Conservation (phyloP, 2,329 filamentous ascomycete species). For the Aureobasidium sp. region DNA sequence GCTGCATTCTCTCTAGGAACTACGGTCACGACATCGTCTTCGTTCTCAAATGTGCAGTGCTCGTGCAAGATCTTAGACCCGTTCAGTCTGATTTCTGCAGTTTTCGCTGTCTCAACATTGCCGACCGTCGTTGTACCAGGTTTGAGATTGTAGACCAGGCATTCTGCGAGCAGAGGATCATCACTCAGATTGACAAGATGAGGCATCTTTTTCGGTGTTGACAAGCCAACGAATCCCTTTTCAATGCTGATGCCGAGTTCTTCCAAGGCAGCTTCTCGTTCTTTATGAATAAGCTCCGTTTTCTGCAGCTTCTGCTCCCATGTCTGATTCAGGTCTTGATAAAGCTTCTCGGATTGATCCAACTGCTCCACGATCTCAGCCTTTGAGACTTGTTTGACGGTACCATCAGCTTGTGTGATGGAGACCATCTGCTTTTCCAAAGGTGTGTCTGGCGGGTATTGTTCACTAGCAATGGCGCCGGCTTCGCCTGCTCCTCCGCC, state of each 20-base stretch:
- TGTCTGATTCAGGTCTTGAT: conserved; percentile 93
- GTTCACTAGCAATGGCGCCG: conserved; percentile 59
- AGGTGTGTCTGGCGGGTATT: conserved; percentile 88
- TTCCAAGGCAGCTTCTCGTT: conserved; percentile 88
- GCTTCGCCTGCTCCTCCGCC: conserved; percentile 37
- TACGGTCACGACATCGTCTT: conserved; percentile 86
- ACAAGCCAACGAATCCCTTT: conserved; percentile 91
- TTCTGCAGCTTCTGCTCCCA: conserved; percentile 96
- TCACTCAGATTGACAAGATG: conserved; percentile 92
- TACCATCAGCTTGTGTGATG: conserved; percentile 78
- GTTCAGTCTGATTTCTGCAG: conserved; percentile 86
- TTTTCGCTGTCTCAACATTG: conserved; percentile 78
- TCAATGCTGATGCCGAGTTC: conserved; percentile 98
- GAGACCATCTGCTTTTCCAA: conserved; percentile 94
- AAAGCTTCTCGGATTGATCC: conserved; percentile 91
- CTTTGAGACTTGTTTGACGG: conserved; percentile 91
- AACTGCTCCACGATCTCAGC: conserved; percentile 96
- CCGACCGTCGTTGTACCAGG: conserved; percentile 90
- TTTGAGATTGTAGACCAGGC: conserved; percentile 95
- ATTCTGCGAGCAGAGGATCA: conserved; percentile 81
- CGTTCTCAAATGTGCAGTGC: conserved; percentile 90
- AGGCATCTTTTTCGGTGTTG: conserved; percentile 97
- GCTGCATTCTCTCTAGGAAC: conserved; percentile 85
- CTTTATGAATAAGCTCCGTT: conserved; percentile 96
- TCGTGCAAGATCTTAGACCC: conserved; percentile 87